phyloP scores from a whole-genome alignment of 2,329 filamentous ascomycete species.

The Fusarium tuaranense region DNA sequence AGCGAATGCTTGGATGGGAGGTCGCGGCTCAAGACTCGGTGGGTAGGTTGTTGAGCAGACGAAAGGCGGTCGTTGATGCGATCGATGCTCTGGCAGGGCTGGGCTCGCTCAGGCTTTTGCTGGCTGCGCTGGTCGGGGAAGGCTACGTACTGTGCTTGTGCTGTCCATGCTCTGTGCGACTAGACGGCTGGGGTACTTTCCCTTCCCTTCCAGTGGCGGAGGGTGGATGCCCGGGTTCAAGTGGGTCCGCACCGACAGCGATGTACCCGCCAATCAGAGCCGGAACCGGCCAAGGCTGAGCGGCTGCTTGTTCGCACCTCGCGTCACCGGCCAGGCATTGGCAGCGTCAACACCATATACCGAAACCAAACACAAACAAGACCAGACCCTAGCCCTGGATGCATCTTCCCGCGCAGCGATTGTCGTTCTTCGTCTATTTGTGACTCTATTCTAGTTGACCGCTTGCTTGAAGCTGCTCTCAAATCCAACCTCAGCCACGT shows the following conservation, averaged over 20 bases:
- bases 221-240: conserved; percentile 50
- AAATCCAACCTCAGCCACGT: conserved; percentile 65
- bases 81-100: conserved; percentile 33
- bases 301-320: conserved; percentile 10
- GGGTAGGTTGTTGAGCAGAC: conserved; percentile 37
- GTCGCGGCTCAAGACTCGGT: conserved; percentile 31
- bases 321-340: background rate
- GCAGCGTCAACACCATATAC: background rate
- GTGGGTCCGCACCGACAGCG: conserved; percentile 53
- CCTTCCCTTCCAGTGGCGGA: background rate
- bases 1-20: conserved; percentile 26
- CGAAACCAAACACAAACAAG: background rate
- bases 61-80: conserved; percentile 36
- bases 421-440: conserved; percentile 1
- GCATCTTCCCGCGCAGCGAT: background rate
- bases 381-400: background rate
- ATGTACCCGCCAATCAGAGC: conserved; percentile 45
- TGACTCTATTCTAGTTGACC: conserved; percentile 35
- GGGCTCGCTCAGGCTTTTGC: conserved; percentile 37
- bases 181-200: conserved; percentile 15
- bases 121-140: conserved; percentile 40
- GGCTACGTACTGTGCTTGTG: conserved; percentile 32
- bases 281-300: conserved; percentile 38
- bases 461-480: conserved; percentile 55
- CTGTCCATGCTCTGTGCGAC: conserved; percentile 7